Evolutionary conservation across 2,329 filamentous ascomycete species (phyloP).

Genomic region (Mollisiaceae sp.): DNA sequence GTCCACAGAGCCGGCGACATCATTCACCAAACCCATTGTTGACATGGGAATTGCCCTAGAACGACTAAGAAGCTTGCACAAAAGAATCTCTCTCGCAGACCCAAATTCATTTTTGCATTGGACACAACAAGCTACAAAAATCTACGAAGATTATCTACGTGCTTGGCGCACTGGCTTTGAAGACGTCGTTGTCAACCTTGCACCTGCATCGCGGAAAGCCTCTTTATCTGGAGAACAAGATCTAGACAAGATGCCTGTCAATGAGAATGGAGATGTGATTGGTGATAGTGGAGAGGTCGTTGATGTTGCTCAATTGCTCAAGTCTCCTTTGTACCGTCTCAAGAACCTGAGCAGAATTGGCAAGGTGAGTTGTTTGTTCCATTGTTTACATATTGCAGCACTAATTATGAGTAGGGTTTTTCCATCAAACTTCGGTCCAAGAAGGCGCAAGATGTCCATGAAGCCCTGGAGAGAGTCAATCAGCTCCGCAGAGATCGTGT

Average conservation of each 20-base stretch:
- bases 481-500: slow-evolving; percentile 75
- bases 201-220: slow-evolving; percentile 58
- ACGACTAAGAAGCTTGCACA: slow-evolving; percentile 80
- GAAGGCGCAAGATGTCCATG: background rate
- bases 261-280: slow-evolving; percentile 68
- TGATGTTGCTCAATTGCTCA: slow-evolving; percentile 91
- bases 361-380: slow-evolving; percentile 55
- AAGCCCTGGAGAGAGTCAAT: slow-evolving; percentile 67
- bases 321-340: slow-evolving; percentile 83
- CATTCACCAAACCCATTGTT: slow-evolving; percentile 82
- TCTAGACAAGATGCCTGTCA: slow-evolving; percentile 62
- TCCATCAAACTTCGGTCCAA: background rate
- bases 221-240: slow-evolving; percentile 65
- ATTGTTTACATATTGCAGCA: background rate
- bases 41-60: slow-evolving; percentile 93
- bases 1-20: slow-evolving; percentile 60
- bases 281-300: slow-evolving; percentile 77
- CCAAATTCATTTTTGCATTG: slow-evolving; percentile 76
- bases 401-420: background rate
- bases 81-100: slow-evolving; percentile 76
- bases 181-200: slow-evolving; percentile 91
- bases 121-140: slow-evolving; percentile 77
- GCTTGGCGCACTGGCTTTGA: slow-evolving; percentile 94
- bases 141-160: slow-evolving; percentile 85
- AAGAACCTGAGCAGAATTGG: slow-evolving; percentile 88